Evolutionary conservation across 805 yeast species (phyloP).

Genomic region (Ogataea pilisensis): DNA sequence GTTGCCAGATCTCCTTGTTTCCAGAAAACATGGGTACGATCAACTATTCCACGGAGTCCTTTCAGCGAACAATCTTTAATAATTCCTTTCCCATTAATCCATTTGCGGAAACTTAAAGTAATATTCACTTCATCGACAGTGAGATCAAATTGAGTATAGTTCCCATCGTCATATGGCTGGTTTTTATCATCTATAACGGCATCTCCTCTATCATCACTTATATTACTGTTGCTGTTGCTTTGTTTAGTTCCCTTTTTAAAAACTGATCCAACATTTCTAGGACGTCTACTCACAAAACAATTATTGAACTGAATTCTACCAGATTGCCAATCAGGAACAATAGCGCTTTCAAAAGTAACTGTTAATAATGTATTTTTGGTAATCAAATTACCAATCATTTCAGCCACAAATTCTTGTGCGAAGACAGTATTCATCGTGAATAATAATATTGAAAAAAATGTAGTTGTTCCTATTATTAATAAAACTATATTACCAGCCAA

Average conservation of each 20-base stretch:
- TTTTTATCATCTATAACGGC: constrained; percentile 20
- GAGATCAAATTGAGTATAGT: constrained; percentile 92
- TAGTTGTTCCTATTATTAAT: constrained; percentile 84
- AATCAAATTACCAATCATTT: constrained; percentile 72
- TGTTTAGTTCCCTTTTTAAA: constrained; percentile 29
- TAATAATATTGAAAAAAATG: constrained; percentile 78
- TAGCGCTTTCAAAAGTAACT: constrained; percentile 88
- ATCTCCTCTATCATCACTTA: background rate
- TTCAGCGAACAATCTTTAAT: constrained; percentile 72
- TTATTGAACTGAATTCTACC: constrained; percentile 81
- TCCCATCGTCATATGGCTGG: constrained; percentile 72
- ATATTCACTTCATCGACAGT: constrained; percentile 83
- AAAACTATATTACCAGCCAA: constrained; percentile 81
- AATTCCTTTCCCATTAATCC: constrained; percentile 89
- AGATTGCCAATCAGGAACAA: constrained; percentile 90
- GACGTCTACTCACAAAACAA: constrained; percentile 83
- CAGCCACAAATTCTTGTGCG: constrained; percentile 85
- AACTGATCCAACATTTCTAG: constrained; percentile 39
- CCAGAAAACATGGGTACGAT: constrained; percentile 85
- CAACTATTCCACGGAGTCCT: constrained; percentile 91
- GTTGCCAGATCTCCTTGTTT: constrained; percentile 78
- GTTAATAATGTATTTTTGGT: constrained; percentile 79
- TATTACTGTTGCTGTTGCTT: background rate
- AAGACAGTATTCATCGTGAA: constrained; percentile 77
- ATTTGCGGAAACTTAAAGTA: constrained; percentile 74